A percentile compares a stretch with the other conserved stretches of the same genome.
Conservation (phyloP, 2,329 filamentous ascomycete species). For the Colletotrichum echinochloae region DNA sequence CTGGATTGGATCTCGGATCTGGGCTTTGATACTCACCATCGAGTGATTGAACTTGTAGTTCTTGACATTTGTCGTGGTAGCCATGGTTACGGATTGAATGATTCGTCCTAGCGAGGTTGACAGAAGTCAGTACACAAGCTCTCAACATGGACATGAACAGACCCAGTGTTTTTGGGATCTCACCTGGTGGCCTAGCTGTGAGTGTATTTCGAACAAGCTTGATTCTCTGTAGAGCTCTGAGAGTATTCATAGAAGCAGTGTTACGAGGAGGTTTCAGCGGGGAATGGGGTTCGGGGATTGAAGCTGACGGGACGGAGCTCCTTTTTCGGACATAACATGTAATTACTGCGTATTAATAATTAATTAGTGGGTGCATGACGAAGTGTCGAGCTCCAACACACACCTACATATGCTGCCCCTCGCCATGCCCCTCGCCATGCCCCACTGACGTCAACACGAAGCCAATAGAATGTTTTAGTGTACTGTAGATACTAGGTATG, state of each 20-base stretch:
- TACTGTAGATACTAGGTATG: too few relatives aligned
- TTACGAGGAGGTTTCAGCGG: constrained; percentile 14
- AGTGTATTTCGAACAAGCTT: constrained; percentile 34
- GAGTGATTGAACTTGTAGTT: constrained; percentile 91
- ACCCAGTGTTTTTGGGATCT: background rate
- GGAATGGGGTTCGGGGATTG: constrained; percentile 16
- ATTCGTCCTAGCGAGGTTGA: constrained; percentile 20
- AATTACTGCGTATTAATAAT: background rate
- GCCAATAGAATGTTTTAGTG: too few relatives aligned
- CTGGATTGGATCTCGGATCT: background rate
- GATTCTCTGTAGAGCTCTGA: constrained; percentile 38
- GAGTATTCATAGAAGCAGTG: constrained; percentile 34
- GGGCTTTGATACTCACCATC: constrained; percentile 67
- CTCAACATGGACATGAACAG: background rate
- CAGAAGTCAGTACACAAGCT: background rate
- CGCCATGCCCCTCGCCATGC: background rate
- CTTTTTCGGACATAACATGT: constrained; percentile 33
- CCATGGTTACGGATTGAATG: constrained; percentile 62
- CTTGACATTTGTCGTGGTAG: constrained; percentile 76
- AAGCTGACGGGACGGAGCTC: constrained; percentile 15
- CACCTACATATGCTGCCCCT: constrained; percentile 8
- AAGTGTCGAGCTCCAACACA: constrained; percentile 15
- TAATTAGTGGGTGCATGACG: constrained; percentile 1
- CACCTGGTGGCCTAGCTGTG: constrained; percentile 18
- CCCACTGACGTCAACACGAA: constrained; percentile 39